A percentile compares a stretch with the other conserved stretches of the same genome.
Conservation (phyloP, 768 basidiomycete genomes). For the Candolleomyces eurysporus region DNA sequence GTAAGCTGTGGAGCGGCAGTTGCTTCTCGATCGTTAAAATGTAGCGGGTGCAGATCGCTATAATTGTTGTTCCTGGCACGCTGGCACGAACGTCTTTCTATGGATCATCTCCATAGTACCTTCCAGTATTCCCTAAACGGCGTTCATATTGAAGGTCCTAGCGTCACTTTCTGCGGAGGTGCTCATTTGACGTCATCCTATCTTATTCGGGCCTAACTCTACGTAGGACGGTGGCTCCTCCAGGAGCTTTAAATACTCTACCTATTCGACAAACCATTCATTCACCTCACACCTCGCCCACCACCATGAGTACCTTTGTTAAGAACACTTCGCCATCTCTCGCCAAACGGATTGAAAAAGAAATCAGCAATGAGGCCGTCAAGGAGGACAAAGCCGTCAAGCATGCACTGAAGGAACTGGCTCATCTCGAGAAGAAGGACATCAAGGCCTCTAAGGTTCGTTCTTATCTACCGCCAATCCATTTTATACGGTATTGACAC, state of each 20-base stretch:
- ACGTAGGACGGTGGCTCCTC: no score
- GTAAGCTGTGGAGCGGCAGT: no score
- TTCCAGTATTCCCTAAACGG: no score
- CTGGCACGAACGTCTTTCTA: no score
- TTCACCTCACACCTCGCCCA: conserved; percentile 4
- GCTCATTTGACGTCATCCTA: no score
- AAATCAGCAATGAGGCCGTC: conserved; percentile 48
- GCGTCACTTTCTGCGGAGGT: no score
- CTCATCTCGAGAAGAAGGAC: conserved; percentile 50
- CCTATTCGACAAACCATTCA: neutral
- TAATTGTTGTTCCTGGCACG: no score
- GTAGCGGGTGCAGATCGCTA: no score
- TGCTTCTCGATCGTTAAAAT: no score
- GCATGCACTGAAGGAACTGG: conserved; percentile 53
- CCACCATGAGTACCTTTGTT: conserved; percentile 15
- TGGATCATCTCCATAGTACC: no score
- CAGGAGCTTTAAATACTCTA: neutral
- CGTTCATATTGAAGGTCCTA: no score
- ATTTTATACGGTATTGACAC: conserved; percentile 10
- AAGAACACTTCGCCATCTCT: conserved; percentile 23
- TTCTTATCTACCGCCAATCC: neutral
- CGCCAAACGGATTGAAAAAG: conserved; percentile 39
- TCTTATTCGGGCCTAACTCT: no score
- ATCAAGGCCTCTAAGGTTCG: conserved; percentile 52
- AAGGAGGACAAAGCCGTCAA: conserved; percentile 49